phyloP scores from a whole-genome alignment of 805 yeast species.

The Cyberlindnera euphorbiiphila region DNA sequence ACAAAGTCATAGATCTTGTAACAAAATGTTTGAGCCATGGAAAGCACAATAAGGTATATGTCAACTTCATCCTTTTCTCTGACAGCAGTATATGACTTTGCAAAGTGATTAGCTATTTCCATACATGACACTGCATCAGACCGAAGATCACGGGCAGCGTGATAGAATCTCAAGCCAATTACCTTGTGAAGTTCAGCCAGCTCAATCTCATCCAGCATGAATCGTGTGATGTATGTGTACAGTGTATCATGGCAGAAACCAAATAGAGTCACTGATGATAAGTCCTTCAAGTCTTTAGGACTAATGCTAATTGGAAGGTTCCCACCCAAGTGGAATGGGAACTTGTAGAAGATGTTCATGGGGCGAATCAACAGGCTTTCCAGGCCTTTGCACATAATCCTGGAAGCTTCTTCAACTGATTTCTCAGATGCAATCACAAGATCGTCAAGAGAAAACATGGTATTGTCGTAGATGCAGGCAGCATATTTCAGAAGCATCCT shows the following conservation, averaged over 20 bases:
- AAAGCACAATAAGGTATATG: conserved; percentile 36
- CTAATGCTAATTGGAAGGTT: conserved; percentile 27
- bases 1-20: conserved; percentile 40
- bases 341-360: conserved; percentile 40
- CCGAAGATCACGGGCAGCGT: conserved; percentile 2
- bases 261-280: conserved; percentile 36
- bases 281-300: conserved; percentile 31
- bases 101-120: conserved; percentile 20
- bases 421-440: conserved; percentile 35
- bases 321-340: conserved; percentile 38
- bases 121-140: conserved; percentile 9
- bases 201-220: conserved; percentile 28
- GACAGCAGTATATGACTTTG: conserved; percentile 13
- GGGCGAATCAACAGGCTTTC: conserved; percentile 35
- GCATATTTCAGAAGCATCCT: conserved; percentile 36
- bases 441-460: conserved; percentile 34
- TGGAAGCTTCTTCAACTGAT: conserved; percentile 32
- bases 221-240: conserved; percentile 30
- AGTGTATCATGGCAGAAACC: conserved; percentile 40
- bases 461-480: conserved; percentile 37
- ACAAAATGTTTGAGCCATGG: conserved; percentile 42
- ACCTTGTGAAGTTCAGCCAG: conserved; percentile 33
- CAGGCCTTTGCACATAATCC: conserved; percentile 33
- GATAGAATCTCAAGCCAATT: conserved; percentile 40
- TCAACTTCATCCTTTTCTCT: conserved; percentile 32